Base-by-base conservation (phyloP, 345 rosid genomes). In the Excoecaria agallocha region DNA sequence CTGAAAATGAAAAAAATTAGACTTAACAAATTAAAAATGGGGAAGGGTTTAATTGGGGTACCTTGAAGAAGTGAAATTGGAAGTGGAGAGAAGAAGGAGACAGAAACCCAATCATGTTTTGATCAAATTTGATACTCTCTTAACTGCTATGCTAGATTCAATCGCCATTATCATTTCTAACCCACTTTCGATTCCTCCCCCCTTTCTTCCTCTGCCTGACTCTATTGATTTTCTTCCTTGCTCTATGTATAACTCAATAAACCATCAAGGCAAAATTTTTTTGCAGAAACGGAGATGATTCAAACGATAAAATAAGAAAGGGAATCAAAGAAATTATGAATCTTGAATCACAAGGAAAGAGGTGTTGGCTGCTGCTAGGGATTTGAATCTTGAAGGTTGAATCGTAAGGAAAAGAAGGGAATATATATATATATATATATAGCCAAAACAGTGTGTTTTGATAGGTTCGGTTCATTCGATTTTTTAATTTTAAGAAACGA, bases 81-180 rank as follows among this genome's bases (percentile, higher is more conserved):
- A 87, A 24, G 94, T 86, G 75, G 99, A 93, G 93, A 90, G 86
- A 95, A 95, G 84, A 95, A 88, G 22, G 99, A 93, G 76, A 95
- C 86, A 59, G 98, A 91, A n/a, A 94, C 95, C 99, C 97, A 95
- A 73, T 95, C 98, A 75, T 93, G 92, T 76, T 90, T 95, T 62
- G 99, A 93, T 78, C 94, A 90, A 83, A 89, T 93, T 88, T 95
- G 98, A 74, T 93, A 93, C 85, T 93, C 98, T 55, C 98, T 86
- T 77, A 95, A 84, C 77, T 93, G 98, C 78, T 95, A 97, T 12
- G 90, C 97, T 77, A 95, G 82, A 76, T 95, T 93, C 69, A 98
- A 95, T 81, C 99, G 85, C 50, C 71, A 30, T 56, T 68, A 56
- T 30, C 79, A 45, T n/a, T 48, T n/a, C n/a, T n/a, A n/a, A n/a